These are phyloP conservation scores for Fusarium humuli DNA, from an alignment of 2,329 filamentous ascomycete genomes.

Conservation along the genomic window DNA sequence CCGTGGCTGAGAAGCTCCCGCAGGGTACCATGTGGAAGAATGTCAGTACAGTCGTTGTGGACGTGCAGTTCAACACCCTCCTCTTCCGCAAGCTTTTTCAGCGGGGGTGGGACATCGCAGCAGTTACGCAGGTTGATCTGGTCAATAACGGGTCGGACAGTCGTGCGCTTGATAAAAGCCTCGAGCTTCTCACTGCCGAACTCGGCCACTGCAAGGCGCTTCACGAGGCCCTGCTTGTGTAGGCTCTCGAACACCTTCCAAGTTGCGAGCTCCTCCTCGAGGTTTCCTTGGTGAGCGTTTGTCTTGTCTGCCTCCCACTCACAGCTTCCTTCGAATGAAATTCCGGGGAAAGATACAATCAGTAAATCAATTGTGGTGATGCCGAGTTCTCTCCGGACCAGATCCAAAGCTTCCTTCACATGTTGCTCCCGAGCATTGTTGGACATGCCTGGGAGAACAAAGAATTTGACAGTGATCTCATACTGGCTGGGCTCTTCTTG, in stretches of 20 bases:
- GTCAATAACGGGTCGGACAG: conserved; percentile 82
- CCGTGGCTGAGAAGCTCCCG: conserved; percentile 83
- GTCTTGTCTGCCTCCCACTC: conserved; percentile 78
- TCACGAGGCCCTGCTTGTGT: conserved; percentile 76
- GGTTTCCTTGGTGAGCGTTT: conserved; percentile 71
- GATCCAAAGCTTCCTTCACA: conserved; percentile 79
- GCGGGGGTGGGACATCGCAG: conserved; percentile 91
- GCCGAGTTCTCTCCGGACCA: conserved; percentile 84
- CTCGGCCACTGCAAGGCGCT: conserved; percentile 86
- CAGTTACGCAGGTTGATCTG: conserved; percentile 98
- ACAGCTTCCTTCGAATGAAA: conserved; percentile 93
- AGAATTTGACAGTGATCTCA: conserved; percentile 95
- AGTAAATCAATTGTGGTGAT: conserved; percentile 84
- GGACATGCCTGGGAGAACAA: conserved; percentile 83
- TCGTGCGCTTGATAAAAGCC: conserved; percentile 78
- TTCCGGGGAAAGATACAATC: conserved; percentile 91
- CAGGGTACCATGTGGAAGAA: conserved; percentile 86
- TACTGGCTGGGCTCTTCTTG: conserved; percentile 86
- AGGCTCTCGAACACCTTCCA: conserved; percentile 81
- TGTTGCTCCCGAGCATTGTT: conserved; percentile 74
- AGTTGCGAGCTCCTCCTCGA: conserved; percentile 75
- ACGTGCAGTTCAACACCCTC: conserved; percentile 88
- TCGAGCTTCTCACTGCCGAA: conserved; percentile 87
- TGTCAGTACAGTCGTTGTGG: conserved; percentile 93
- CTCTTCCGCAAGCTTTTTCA: conserved; percentile 85